Conservation (phyloP, 495 filamentous ascomycete species). For the Oidiodendron maius region DNA sequence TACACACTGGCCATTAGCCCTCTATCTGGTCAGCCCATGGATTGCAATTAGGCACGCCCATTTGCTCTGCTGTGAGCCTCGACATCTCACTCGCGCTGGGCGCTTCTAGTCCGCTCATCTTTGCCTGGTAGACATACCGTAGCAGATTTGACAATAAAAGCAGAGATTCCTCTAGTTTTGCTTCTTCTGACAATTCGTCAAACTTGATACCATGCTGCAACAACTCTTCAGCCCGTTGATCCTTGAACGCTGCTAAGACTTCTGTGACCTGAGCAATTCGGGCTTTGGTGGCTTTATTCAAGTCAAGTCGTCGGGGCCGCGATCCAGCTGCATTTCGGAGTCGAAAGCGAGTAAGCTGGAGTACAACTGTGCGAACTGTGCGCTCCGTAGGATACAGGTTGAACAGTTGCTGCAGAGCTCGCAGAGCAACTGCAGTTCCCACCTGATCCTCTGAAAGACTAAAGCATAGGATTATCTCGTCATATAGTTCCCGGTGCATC, state of each 20-base stretch:
- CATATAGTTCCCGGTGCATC: conserved; percentile 46
- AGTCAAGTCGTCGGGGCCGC: conserved; percentile 9
- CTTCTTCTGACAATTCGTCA: conserved; percentile 31
- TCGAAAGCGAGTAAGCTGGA: conserved; percentile 42
- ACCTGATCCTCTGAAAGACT: conserved; percentile 45
- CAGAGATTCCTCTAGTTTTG: conserved; percentile 41
- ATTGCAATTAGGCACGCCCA: conserved; percentile 21
- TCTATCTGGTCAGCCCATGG: not conserved
- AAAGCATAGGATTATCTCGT: conserved; percentile 52
- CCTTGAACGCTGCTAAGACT: conserved; percentile 23
- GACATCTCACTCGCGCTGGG: not conserved
- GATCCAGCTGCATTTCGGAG: conserved; percentile 1
- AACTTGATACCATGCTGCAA: conserved; percentile 19
- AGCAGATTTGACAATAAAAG: conserved; percentile 46
- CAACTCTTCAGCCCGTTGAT: conserved; percentile 21
- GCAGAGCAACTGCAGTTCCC: conserved; percentile 48
- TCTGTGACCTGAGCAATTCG: conserved; percentile 22
- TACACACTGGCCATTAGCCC: not conserved
- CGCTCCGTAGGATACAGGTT: conserved; percentile 39
- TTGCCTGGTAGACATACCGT: conserved; percentile 28
- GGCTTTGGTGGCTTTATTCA: conserved; percentile 8
- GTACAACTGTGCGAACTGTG: conserved; percentile 44
- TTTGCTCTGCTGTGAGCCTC: conserved; percentile 11
- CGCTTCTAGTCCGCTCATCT: conserved; percentile 1
- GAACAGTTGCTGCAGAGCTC: conserved; percentile 39